These are phyloP conservation scores for Colletotrichum australisinense DNA, from an alignment of 2,329 filamentous ascomycete genomes.

Conservation along the genomic window DNA sequence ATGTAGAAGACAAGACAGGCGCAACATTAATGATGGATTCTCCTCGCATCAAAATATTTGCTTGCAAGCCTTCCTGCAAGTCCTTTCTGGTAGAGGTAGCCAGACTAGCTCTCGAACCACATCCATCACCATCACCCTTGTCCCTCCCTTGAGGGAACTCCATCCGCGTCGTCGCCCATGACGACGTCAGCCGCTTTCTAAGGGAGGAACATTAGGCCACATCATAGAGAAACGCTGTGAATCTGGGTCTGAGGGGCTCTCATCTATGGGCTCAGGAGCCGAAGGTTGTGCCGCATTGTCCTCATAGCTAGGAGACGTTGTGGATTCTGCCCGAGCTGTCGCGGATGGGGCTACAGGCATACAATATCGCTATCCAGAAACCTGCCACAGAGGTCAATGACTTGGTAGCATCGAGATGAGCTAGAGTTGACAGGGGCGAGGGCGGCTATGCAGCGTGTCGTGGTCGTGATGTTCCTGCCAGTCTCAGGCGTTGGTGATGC, in stretches of 20 bases:
- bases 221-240: conserved; percentile 55
- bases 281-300: not conserved
- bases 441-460: conserved; percentile 49
- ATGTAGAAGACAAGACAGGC: not conserved
- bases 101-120: conserved; percentile 1
- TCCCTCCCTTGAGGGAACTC: conserved; percentile 44
- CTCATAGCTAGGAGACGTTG: not conserved
- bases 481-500: conserved; percentile 46
- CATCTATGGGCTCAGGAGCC: conserved; percentile 43
- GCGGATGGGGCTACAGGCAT: not conserved
- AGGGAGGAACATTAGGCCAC: conserved; percentile 54
- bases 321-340: not conserved
- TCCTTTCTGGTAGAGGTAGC: no score
- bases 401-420: conserved; percentile 52
- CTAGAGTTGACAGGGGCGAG: conserved; percentile 53
- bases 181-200: conserved; percentile 51
- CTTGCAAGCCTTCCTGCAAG: not conserved
- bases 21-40: not conserved
- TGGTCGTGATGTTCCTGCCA: conserved; percentile 53
- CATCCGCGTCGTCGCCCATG: conserved; percentile 51
- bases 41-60: not conserved
- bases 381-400: conserved; percentile 52
- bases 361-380: conserved; percentile 42
- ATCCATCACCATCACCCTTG: conserved; percentile 31
- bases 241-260: conserved; percentile 56